These are phyloP conservation scores for Venturia oleaginea DNA, from an alignment of 2,329 filamentous ascomycete genomes.

Conservation along the genomic window DNA sequence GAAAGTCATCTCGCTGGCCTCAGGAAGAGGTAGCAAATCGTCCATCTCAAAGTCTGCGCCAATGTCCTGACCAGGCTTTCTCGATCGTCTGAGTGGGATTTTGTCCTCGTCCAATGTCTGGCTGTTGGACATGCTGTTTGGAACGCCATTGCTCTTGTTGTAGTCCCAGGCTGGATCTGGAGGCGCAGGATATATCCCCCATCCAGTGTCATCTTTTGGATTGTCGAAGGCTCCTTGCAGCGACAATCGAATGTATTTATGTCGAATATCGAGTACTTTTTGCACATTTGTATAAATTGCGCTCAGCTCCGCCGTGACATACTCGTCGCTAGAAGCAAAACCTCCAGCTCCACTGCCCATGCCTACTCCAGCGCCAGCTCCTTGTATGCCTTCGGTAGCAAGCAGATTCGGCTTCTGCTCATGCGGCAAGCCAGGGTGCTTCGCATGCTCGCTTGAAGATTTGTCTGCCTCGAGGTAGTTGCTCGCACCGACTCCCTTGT, in stretches of 20 bases:
- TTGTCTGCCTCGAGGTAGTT: constrained; percentile 37
- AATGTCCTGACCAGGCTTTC: constrained; percentile 83
- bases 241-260: constrained; percentile 82
- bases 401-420: constrained; percentile 46
- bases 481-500: constrained; percentile 19
- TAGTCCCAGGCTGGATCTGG: constrained; percentile 85
- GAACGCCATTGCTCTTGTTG: constrained; percentile 35
- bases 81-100: constrained; percentile 24
- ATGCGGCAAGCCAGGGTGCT: constrained; percentile 44
- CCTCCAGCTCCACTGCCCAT: constrained; percentile 53
- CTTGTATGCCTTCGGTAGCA: constrained; percentile 46
- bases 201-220: constrained; percentile 72
- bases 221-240: constrained; percentile 76
- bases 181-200: constrained; percentile 84
- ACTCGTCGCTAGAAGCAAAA: constrained; percentile 63
- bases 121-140: constrained; percentile 27
- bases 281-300: constrained; percentile 87
- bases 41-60: constrained; percentile 85
- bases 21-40: constrained; percentile 67
- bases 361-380: constrained; percentile 50
- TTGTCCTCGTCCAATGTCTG: constrained; percentile 23
- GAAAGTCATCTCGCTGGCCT: constrained; percentile 61
- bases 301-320: constrained; percentile 73
- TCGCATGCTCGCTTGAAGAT: constrained; percentile 38
- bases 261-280: constrained; percentile 74